Evolutionary conservation across 441 rosid species (phyloP).

Genomic region (Syzygium syzygioides): DNA sequence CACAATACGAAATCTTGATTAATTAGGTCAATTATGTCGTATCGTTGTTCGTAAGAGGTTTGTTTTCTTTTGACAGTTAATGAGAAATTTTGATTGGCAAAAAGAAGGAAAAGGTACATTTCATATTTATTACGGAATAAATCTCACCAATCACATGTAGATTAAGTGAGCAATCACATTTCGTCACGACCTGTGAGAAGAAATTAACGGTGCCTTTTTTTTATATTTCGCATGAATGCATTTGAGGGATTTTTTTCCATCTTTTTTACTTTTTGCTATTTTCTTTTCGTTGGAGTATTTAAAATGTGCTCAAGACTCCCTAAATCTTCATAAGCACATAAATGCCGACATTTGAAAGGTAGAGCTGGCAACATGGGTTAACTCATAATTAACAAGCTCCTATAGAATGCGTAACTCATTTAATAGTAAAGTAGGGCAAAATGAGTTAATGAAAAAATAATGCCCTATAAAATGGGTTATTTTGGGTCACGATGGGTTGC

Average conservation of each 20-base stretch:
- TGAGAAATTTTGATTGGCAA: not conserved
- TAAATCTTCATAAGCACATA: not conserved
- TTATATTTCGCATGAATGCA: not conserved
- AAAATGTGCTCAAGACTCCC: not conserved
- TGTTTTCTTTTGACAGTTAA: not conserved
- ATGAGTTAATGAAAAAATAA: not conserved
- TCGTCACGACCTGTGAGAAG: not conserved
- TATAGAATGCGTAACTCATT: not conserved
- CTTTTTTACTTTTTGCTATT: not conserved
- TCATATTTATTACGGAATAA: not conserved
- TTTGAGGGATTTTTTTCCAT: not conserved
- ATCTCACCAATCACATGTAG: not conserved
- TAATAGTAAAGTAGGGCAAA: not conserved
- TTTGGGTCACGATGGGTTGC: rapidly evolving
- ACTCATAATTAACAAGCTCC: not conserved
- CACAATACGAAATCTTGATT: no score
- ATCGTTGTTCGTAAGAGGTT: not conserved
- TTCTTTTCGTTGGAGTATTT: not conserved
- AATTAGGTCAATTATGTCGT: not conserved
- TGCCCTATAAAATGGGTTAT: not conserved
- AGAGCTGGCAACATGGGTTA: not conserved
- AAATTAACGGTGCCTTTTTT: not conserved
- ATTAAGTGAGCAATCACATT: not conserved
- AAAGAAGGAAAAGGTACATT: not conserved
- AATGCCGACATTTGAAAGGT: not conserved